Base-by-base conservation (phyloP, 176 grass and related monocot genomes). In the Oryza glaberrima region DNA sequence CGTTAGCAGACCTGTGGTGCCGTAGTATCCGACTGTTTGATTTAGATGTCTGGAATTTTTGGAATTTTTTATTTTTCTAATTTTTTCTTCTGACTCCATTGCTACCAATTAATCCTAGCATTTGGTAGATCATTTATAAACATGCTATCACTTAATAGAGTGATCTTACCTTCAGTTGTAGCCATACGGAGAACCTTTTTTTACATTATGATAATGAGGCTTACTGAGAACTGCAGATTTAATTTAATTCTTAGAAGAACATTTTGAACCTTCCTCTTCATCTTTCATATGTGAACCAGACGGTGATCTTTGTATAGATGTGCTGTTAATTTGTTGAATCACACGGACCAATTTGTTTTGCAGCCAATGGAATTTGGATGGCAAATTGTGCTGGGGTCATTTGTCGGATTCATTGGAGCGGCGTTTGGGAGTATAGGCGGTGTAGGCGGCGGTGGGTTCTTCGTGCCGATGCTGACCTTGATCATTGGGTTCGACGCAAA, bases 401-500 rank as follows among this genome's bases (percentile, higher is more conserved):
- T 88, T 11, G 7, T 94, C 20, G 81, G 87, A 26, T 88, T 94
- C 72, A 25, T 89, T 1, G 90, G 87, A 28, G 84, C 92, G 20
- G 84, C 84, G 10, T 87, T 94, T 76, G 89, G 89, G 11, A 94
- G 87, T 8, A 81, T 92, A 1, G 92, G 84, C n/a, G 87, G 87
- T 16, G 81, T 94, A 28, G 92, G 87, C 16, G 87, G 87, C 0
- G 92, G 87, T 8, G 90, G 84, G 16, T 88, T 90, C 69, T 94
- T 91, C 13, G 81, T 92, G 35, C 89, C 92, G 15, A 87, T 92
- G 92, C 72, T 94, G 26, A 85, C 81, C 8, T 36, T 92, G 66
- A 83, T 94, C 47, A 26, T 91, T 14, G 87, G 92, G 4, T 94
- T 94, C 3, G 92, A 92, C 89, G 60, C 87, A 17, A 94, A 94